Evolutionary conservation across 2,329 filamentous ascomycete species (phyloP).

Genomic region (Neurospora sp.): DNA sequence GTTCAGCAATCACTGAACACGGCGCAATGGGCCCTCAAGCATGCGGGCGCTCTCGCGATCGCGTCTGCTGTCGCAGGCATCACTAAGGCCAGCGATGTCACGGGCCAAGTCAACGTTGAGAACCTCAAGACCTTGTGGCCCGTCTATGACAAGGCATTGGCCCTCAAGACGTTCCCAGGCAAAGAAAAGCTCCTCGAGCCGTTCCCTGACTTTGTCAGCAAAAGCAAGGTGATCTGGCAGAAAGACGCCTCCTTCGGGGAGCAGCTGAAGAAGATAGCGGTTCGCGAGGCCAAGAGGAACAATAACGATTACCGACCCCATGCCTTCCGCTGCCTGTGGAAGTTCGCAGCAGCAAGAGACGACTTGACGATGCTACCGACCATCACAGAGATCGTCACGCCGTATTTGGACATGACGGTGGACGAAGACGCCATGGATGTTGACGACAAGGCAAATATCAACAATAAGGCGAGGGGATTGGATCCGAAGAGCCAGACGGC

Average conservation of each 20-base stretch:
- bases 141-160: conserved; percentile 68
- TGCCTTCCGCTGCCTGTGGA: conserved; percentile 63
- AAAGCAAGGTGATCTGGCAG: conserved; percentile 49
- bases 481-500: conserved; percentile 34
- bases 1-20: conserved; percentile 62
- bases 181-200: conserved; percentile 79
- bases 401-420: conserved; percentile 48
- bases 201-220: conserved; percentile 67
- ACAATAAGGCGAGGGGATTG: conserved; percentile 14
- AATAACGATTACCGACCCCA: conserved; percentile 75
- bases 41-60: conserved; percentile 73
- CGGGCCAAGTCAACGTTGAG: conserved; percentile 48
- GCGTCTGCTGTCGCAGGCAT: conserved; percentile 64
- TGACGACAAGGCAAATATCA: conserved; percentile 33
- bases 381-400: conserved; percentile 53
- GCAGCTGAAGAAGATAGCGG: conserved; percentile 67
- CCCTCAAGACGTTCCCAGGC: conserved; percentile 84
- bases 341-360: conserved; percentile 56
- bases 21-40: conserved; percentile 82
- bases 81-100: conserved; percentile 44
- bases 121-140: conserved; percentile 68
- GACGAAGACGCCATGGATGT: conserved; percentile 62
- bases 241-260: conserved; percentile 42
- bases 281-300: conserved; percentile 85
- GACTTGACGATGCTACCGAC: conserved; percentile 63